A percentile compares a stretch with the other conserved stretches of the same genome.
phyloP scores from a whole-genome alignment of 139 green algal species.

The Zygnema cylindricum region DNA sequence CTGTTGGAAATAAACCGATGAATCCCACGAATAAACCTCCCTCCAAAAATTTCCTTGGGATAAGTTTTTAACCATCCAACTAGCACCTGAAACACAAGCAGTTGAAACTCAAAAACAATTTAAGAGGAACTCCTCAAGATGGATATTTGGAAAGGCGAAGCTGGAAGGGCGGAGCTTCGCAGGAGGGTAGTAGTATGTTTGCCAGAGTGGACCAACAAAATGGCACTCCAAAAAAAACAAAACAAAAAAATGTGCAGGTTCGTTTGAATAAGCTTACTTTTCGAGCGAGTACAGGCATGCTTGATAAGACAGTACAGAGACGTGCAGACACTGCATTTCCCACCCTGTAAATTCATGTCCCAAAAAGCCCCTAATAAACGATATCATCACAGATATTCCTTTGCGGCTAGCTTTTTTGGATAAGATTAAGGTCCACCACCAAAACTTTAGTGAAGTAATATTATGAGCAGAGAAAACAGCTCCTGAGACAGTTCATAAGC shows the following conservation, averaged over 20 bases:
- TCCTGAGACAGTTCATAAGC: too few species aligned
- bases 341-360: neutral
- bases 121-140: neutral
- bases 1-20: constrained; percentile 29
- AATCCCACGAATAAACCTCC: constrained; percentile 7
- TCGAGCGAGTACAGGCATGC: neutral
- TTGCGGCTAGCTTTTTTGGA: neutral
- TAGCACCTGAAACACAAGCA: constrained; percentile 2
- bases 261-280: neutral
- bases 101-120: neutral
- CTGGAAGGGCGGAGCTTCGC: too few species aligned
- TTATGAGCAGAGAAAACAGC: too few species aligned
- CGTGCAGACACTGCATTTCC: neutral
- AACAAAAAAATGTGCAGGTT: neutral
- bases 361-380: neutral
- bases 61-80: constrained; percentile 4
- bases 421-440: too few species aligned
- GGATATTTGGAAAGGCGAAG: too few species aligned
- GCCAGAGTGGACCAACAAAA: neutral
- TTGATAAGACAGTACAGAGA: neutral
- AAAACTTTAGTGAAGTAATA: too few species aligned
- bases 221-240: neutral
- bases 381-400: neutral
- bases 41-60: constrained; percentile 19
- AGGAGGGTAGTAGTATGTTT: neutral